Base-by-base conservation (phyloP, 139 green algal genomes). In the Protoeuglena noctilucae region DNA sequence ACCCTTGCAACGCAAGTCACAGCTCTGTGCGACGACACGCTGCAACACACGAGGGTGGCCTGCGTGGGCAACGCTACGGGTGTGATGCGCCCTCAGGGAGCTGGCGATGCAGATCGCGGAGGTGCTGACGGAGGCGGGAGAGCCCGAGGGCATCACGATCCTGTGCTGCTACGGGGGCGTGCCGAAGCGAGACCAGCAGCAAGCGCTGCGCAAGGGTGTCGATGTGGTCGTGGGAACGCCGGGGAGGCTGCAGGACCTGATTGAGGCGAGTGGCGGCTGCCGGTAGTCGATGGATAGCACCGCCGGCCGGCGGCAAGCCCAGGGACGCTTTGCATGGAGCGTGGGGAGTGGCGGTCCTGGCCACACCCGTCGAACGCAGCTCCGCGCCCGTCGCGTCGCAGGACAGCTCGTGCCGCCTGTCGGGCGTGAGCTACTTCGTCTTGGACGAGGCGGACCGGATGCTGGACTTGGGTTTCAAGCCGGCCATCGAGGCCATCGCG, bases 371-470 rank as follows among this genome's bases (percentile, higher is more conserved):
- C n/a, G n/a, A n/a, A n/a, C n/a, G n/a, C n/a, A n/a, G n/a, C n/a
- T n/a, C n/a, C n/a, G n/a, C n/a, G n/a, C n/a, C n/a, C n/a, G n/a
- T n/a, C n/a, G n/a, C n/a, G n/a, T n/a, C n/a, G n/a, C n/a, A n/a
- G n/a, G n/a, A n/a, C n/a, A n/a, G 73, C 3, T 62, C 64, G 9
- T 65, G 68, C 29, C 64, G 56, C 40, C 62, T 84, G 5, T 50
- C 43, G 41, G 56, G 77, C 16, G 70, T 92, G 23, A 81, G 67
- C 6, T 93, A 80, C 65, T 61, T 92, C 19, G 81, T 95, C 5
- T 69, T 96, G 27, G 87, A 96, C 57, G 87, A 96, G 71, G 87
- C 87, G 1, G 87, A 95, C 60, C 68, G 86, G 52, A 94, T 95
- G 86, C 71, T 95, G 54, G 86, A 95, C 66, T 66, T 94, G 51